Percentiles rank a stretch among this genome's conserved stretches.
Evolutionary conservation across 148 eudicot species (phyloP).

Genomic region (Salicornia ramosissima): DNA sequence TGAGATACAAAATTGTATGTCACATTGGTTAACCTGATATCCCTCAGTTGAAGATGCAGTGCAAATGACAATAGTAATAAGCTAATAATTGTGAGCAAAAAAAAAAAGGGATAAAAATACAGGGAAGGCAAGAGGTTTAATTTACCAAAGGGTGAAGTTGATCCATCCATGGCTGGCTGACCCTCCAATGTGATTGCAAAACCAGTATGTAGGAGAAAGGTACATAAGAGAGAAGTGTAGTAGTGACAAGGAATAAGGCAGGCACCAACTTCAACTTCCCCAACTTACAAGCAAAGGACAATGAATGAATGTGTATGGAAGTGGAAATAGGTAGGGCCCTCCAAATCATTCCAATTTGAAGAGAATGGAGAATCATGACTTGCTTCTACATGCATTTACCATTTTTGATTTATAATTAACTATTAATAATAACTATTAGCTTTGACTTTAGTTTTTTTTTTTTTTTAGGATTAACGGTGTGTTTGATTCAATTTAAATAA

Average conservation of each 20-base stretch:
- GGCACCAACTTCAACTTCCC: background rate
- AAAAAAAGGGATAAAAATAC: background rate
- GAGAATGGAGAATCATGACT: constrained; percentile 2
- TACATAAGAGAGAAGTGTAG: background rate
- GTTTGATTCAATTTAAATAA: too few relatives aligned
- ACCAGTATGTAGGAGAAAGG: background rate
- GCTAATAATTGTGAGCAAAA: background rate
- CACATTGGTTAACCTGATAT: too few relatives aligned
- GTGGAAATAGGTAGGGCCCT: background rate
- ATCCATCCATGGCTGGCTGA: constrained; percentile 20
- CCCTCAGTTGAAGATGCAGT: too few relatives aligned
- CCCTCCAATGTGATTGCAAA: background rate
- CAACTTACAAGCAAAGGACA: constrained; percentile 11
- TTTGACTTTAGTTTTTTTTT: too few relatives aligned
- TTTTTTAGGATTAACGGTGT: too few relatives aligned
- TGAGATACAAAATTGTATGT: too few relatives aligned
- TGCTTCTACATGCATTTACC: background rate
- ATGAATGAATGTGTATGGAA: background rate
- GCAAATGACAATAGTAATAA: background rate
- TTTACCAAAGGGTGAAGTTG: constrained; percentile 21
- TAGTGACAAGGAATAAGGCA: too few relatives aligned
- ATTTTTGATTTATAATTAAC: too few relatives aligned
- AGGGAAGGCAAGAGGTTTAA: too few relatives aligned
- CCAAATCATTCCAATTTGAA: background rate
- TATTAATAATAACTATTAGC: background rate